Percentiles rank a stretch among this genome's conserved stretches.
These are phyloP conservation scores for Globisporangium solare DNA, from an alignment of 352 stramenopile genomes.

Conservation along the genomic window DNA sequence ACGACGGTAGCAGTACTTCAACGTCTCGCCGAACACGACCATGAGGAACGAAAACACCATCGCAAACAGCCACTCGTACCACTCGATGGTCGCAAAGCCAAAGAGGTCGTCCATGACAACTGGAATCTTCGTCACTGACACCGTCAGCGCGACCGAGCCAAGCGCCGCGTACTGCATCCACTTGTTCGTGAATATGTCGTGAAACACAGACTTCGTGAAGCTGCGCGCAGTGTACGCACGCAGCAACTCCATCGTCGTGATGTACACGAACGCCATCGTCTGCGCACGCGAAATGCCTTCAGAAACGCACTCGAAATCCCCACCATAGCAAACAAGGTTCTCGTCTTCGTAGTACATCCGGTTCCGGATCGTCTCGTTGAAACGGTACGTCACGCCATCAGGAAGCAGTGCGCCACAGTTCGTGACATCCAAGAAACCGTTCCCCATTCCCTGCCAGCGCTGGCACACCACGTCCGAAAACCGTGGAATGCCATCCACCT, in stretches of 20 bases:
- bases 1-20: slow-evolving; percentile 28
- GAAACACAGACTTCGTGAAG: slow-evolving; percentile 61
- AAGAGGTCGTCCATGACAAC: slow-evolving; percentile 47
- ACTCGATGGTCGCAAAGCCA: slow-evolving; percentile 41
- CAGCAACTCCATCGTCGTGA: slow-evolving; percentile 70
- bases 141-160: slow-evolving; percentile 43
- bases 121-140: slow-evolving; percentile 35
- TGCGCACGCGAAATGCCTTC: slow-evolving; percentile 55
- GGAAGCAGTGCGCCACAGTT: slow-evolving; percentile 42
- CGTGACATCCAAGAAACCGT: slow-evolving; percentile 52
- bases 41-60: slow-evolving; percentile 24
- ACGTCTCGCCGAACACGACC: slow-evolving; percentile 31
- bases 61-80: slow-evolving; percentile 36
- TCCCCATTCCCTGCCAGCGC: slow-evolving; percentile 45
- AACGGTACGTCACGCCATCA: slow-evolving; percentile 42
- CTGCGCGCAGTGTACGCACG: slow-evolving; percentile 75
- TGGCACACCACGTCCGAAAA: slow-evolving; percentile 28
- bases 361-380: slow-evolving; percentile 23
- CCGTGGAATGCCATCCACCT: slow-evolving; percentile 16
- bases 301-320: slow-evolving; percentile 48
- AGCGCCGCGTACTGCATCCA: slow-evolving; percentile 52
- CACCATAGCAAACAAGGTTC: too few relatives aligned
- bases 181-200: slow-evolving; percentile 59
- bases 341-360: too few relatives aligned
- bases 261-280: slow-evolving; percentile 69